phyloP scores from a whole-genome alignment of 1,139 yeast species.

The Maudiozyma humilis region DNA sequence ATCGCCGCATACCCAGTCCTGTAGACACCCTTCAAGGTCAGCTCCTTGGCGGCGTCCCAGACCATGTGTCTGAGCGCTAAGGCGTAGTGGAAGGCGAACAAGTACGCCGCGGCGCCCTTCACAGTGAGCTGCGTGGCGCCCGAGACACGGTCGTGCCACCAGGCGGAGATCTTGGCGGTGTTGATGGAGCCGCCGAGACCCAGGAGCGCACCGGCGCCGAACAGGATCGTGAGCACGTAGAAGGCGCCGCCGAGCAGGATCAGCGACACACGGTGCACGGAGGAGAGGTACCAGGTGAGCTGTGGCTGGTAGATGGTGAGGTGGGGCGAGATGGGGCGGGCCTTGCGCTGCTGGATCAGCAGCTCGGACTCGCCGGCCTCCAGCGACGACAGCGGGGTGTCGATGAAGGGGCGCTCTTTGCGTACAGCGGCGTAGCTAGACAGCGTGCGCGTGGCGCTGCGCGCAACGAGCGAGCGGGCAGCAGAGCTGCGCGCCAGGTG shows the following conservation, averaged over 20 bases:
- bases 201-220: slow-evolving; percentile 60
- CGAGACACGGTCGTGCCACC: slow-evolving; percentile 50
- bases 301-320: slow-evolving; percentile 84
- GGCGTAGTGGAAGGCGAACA: slow-evolving; percentile 77
- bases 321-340: slow-evolving; percentile 90
- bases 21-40: slow-evolving; percentile 79
- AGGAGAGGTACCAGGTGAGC: slow-evolving; percentile 72
- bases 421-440: no score
- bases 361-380: slow-evolving; percentile 9
- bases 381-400: neutral
- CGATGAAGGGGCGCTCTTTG: slow-evolving; percentile 5
- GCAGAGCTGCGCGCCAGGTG: no score
- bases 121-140: slow-evolving; percentile 49
- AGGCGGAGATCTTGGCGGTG: slow-evolving; percentile 48
- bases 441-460: no score
- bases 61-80: slow-evolving; percentile 88
- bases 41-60: slow-evolving; percentile 82
- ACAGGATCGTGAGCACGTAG: slow-evolving; percentile 68
- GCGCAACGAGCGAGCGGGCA: neutral
- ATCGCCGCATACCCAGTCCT: slow-evolving; percentile 83
- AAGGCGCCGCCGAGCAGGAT: slow-evolving; percentile 70
- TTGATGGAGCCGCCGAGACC: slow-evolving; percentile 50
- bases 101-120: slow-evolving; percentile 67
- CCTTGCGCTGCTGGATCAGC: slow-evolving; percentile 68
- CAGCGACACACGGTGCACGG: slow-evolving; percentile 83